Percentiles rank a stretch among this genome's conserved stretches.
Conservation (phyloP, 306 rosid genomes). For the Vigna trinervia region DNA sequence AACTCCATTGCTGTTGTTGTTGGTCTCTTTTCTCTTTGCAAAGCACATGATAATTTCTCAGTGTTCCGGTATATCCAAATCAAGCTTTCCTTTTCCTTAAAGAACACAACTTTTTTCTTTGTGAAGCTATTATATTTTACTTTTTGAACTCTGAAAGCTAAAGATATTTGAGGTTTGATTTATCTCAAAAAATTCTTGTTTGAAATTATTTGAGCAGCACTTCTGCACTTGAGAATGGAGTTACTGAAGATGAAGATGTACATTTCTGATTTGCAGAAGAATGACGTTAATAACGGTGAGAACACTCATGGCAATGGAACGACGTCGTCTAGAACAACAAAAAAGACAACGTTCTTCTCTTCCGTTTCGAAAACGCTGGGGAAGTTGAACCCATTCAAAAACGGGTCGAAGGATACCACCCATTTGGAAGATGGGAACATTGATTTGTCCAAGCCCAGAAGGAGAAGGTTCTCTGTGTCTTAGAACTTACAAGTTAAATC, state of each 20-base stretch:
- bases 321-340: constrained; percentile 39
- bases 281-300: neutral
- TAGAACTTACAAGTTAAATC: neutral
- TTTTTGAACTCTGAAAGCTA: neutral
- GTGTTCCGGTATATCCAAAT: too few species aligned
- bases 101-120: neutral
- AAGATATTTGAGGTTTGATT: neutral
- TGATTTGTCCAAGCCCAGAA: constrained; percentile 76
- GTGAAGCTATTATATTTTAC: neutral
- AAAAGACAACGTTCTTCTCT: constrained; percentile 59
- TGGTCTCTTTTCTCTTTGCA: too few species aligned
- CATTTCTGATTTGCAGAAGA: constrained; percentile 59
- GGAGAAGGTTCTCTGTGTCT: constrained; percentile 90
- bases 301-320: constrained; percentile 32
- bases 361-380: constrained; percentile 69
- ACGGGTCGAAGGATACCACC: constrained; percentile 76
- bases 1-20: too few species aligned
- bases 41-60: too few species aligned
- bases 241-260: constrained; percentile 75
- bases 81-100: neutral
- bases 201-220: constrained; percentile 47
- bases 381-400: constrained; percentile 70
- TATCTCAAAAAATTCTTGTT: neutral
- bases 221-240: constrained; percentile 64
- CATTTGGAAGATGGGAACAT: constrained; percentile 60